Base-by-base conservation (phyloP, 2,329 filamentous ascomycete genomes). In the Pseudopithomyces maydicus region DNA sequence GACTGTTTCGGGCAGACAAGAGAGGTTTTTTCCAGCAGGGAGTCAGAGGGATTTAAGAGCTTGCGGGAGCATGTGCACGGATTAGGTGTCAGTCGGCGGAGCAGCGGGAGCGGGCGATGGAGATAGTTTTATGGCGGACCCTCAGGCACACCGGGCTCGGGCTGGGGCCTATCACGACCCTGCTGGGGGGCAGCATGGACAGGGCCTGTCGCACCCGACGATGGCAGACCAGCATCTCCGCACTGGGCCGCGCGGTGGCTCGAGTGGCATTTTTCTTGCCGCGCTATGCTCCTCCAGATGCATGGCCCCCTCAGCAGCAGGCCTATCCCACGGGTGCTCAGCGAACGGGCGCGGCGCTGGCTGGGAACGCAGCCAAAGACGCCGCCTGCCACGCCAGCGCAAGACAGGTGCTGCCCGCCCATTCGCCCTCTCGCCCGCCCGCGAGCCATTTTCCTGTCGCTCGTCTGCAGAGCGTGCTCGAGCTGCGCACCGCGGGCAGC, bases 81-180 rank as follows among this genome's bases (percentile, higher is more conserved):
- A 55, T 55, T 54, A 48, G 35, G 55, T 33, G 48, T 39, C 48
- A 50, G 19, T 45, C 23, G 57, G 58, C 57, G 60, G 63, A 57
- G 59, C 26, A 59, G 46, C 49, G 62, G 61, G 53, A 60, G 60
- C 60, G 54, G 62, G 57, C 56, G 59, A 59, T 53, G 50, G 50
- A 46, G 60, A 61, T 61, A 52, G 57, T 60, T 57, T 62, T 59
- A 61, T 59, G 60, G 33, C 39, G 49, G 57, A 54, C 56, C 57
- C 57, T 62, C 62, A 65, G 62, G 60, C 58, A 65, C 62, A 52
- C 56, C 42, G 53, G 20, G 54, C 49, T 35, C 33, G 20, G 36
- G n/a, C 33, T 19, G 45, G n/a, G 39, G 53, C 57, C 59, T 57
- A 60, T 59, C 59, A 60, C 11, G 43, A 19, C 51, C 45, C 50